Evolutionary conservation across 2,329 filamentous ascomycete species (phyloP), one percentile per base, ranked within the genome.

Genomic region (Talaromyces pinophilus): DNA sequence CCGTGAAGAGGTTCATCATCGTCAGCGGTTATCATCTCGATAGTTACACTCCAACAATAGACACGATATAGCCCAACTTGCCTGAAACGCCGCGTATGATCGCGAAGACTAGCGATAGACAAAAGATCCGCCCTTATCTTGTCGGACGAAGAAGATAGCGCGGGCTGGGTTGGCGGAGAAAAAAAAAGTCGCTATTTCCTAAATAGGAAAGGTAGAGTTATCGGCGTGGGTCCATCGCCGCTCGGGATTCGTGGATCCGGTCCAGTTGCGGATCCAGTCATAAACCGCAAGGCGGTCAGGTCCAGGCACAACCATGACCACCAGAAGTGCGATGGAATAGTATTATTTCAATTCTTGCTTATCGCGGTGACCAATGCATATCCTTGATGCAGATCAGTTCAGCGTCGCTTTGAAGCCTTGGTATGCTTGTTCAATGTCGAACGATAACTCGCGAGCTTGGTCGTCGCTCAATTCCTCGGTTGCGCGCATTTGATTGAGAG

Each of bases 401-500:
- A 96, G 81, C 3, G 88, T 92, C 62, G 86, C 87, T 79, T 97
- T 96, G 79, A 98, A 98, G 1, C 94, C 94, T 72, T 94, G 89
- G 75, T 98, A 98, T 48, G 94, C 94, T 74, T 92, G 89, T 75
- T 97, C 92, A 74, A 98, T 96, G 77, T 98, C 94, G 77, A 97
- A 88, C 71, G 95, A 91, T 71, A 98, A 82, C 78, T 99, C 93
- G 66, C 94, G 85, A 5, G 91, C 91, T 80, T 97, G 92, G 66
- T 94, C 89, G 73, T 96, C 91, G 71, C 86, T 90, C 71, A 99
- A 79, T 77, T 97, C 93, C 74, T 98, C 93, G 1, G 92, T 93
- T 8, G 93, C 95, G 75, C 92, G 92, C 95, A 99, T 98, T 80
- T 97, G 93, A 76, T 99, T 99, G 70, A 99, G 83, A 6, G 92